Percentiles rank a stretch among this genome's conserved stretches.
Evolutionary conservation across 371 early-diverging fungal species (phyloP).

Genomic region (Mucor racemosus): DNA sequence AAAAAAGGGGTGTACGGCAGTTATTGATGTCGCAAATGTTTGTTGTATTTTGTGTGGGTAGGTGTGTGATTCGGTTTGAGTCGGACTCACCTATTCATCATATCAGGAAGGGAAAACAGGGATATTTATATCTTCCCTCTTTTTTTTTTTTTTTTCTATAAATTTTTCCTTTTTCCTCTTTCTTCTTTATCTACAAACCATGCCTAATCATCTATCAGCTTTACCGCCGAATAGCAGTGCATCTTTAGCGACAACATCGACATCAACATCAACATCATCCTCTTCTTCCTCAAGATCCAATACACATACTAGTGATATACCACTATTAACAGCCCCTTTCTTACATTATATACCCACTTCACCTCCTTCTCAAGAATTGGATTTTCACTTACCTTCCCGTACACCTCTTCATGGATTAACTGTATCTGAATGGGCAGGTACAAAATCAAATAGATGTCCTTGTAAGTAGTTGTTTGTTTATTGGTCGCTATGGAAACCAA

Average conservation of each 20-base stretch:
- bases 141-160: background rate
- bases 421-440: conserved; percentile 44
- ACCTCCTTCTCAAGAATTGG: conserved; percentile 32
- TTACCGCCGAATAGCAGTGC: background rate
- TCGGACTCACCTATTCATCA: conserved; percentile 6
- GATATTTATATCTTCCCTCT: background rate
- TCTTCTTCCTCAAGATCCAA: background rate
- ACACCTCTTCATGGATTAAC: conserved; percentile 37
- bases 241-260: background rate
- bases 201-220: background rate
- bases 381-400: conserved; percentile 41
- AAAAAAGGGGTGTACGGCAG: too few relatives aligned
- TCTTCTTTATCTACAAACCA: background rate
- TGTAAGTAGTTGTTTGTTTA: conserved; percentile 11
- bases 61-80: conserved; percentile 1
- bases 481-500: conserved; percentile 5
- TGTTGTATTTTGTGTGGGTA: background rate
- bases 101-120: conserved; percentile 1
- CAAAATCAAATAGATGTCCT: conserved; percentile 17
- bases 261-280: background rate
- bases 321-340: conserved; percentile 28
- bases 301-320: conserved; percentile 24
- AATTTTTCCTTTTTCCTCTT: background rate
- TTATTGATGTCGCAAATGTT: background rate
- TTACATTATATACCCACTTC: conserved; percentile 40